Conservation (phyloP, 2,329 filamentous ascomycete genomes). For the Curvularia sp. region DNA sequence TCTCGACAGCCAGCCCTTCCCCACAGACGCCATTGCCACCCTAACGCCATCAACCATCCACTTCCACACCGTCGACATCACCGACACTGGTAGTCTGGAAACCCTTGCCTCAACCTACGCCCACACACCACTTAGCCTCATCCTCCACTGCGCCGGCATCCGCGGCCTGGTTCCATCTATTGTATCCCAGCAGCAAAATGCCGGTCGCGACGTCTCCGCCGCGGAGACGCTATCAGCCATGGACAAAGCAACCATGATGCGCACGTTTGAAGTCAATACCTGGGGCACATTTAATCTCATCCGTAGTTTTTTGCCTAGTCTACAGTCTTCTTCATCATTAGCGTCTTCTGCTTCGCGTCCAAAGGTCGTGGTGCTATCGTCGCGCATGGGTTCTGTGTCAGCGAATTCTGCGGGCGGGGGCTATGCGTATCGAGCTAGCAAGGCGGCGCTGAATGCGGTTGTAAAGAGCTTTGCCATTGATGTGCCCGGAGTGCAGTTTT, state of each 20-base stretch:
- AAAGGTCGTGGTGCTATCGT: constrained; percentile 54
- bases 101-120: constrained; percentile 22
- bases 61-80: constrained; percentile 23
- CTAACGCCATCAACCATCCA: constrained; percentile 8
- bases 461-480: constrained; percentile 55
- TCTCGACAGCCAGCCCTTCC: constrained; percentile 26
- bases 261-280: constrained; percentile 53
- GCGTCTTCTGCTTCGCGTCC: not conserved
- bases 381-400: constrained; percentile 54
- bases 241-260: constrained; percentile 49
- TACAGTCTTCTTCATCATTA: constrained; percentile 21
- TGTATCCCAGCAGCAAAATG: constrained; percentile 20
- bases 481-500: constrained; percentile 52
- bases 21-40: not conserved
- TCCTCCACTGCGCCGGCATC: constrained; percentile 56
- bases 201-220: constrained; percentile 40
- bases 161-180: constrained; percentile 51
- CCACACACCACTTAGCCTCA: constrained; percentile 44
- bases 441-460: constrained; percentile 57
- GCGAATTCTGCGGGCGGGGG: constrained; percentile 52
- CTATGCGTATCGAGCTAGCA: constrained; percentile 58
- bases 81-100: constrained; percentile 6
- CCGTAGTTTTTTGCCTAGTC: constrained; percentile 47
- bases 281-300: constrained; percentile 53
- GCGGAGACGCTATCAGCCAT: constrained; percentile 53